Evolutionary conservation across 257 asterid genomes (phyloP), one percentile per base, ranked within the genome.

Genomic region (Solanum commersonii): DNA sequence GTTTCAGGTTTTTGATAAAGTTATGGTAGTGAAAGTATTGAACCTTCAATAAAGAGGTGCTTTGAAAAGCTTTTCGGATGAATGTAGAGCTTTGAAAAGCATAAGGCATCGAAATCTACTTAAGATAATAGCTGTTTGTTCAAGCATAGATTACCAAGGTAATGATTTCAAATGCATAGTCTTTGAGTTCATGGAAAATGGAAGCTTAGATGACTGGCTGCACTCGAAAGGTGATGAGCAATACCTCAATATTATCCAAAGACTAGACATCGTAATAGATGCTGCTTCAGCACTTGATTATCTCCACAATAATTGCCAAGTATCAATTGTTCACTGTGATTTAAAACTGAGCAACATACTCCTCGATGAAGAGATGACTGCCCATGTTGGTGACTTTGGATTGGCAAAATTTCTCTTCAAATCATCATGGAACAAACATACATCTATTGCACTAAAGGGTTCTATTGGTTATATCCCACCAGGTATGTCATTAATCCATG

Each of bases 211-310:
- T 27, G 46, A 77, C 12, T 91, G 92, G 92, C 49, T 91, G 83
- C 92, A 90, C 46, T 86, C 84, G 0, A 67, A 20, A 76, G 59
- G 59, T 67, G 44, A 74, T 18, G 84, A 74, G 49, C 35, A 90
- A 40, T 56, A 68, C 74, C 49, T 90, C 25, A 68, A 33, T 60
- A 46, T 90, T 5, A 44, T 56, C 38, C 89, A 89, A 52, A 86
- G 91, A 68, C 79, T 91, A 29, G 86, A 70, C 63, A 87, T 89
- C 20, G 91, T 89, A 16, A 40, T 91, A 7, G 94, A 92, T 88
- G 86, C 85, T 63, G 94, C 94, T 72, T 83, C 87, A 5, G 91
- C 94, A 10, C n/a, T 92, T 10, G 91, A 89, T 70, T 91, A 92
- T 83, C 91, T 92, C 79, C 92, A 89, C 85, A 84, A 87, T 72